Evolutionary conservation across 139 green algal genomes (phyloP).

Genomic region (Tetraselmis striata): DNA sequence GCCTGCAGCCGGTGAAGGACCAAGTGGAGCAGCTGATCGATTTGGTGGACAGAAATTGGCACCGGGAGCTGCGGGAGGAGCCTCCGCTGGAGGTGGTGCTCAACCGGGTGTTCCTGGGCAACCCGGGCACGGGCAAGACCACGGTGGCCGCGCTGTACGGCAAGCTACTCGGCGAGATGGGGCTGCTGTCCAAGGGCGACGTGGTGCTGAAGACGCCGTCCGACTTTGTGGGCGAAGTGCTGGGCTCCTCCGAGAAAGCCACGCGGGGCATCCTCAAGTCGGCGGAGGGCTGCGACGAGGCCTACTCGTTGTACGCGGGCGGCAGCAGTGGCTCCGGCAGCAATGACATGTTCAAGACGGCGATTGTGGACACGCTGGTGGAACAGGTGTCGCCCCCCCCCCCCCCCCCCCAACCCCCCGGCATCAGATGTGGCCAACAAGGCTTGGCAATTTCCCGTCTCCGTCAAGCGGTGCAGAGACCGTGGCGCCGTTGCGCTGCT

Average conservation of each 20-base stretch:
- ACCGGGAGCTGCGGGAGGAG: conserved; percentile 36
- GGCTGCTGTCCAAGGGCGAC: conserved; percentile 47
- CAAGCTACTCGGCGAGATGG: conserved; percentile 33
- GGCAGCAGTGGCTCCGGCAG: no score
- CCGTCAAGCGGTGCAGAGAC: no score
- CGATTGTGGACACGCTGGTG: not conserved
- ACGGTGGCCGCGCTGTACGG: conserved; percentile 42
- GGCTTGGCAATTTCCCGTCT: no score
- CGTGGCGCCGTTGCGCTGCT: no score
- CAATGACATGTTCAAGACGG: not conserved
- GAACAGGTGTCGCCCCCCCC: no score
- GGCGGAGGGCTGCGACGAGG: conserved; percentile 36
- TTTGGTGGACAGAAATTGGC: conserved; percentile 31
- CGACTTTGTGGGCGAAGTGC: conserved; percentile 28
- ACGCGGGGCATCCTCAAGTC: conserved; percentile 38
- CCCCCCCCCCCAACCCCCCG: no score
- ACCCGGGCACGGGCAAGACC: conserved; percentile 50
- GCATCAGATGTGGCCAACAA: no score
- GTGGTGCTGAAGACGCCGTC: conserved; percentile 34
- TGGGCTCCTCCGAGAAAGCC: conserved; percentile 36
- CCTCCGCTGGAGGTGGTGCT: conserved; percentile 32
- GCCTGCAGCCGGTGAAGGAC: conserved; percentile 32
- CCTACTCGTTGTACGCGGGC: conserved; percentile 16
- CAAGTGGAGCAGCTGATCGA: conserved; percentile 21
- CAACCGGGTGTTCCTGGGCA: conserved; percentile 47